Base-by-base conservation (phyloP, 345 rosid genomes). In the Cardiospermum halicacabum region DNA sequence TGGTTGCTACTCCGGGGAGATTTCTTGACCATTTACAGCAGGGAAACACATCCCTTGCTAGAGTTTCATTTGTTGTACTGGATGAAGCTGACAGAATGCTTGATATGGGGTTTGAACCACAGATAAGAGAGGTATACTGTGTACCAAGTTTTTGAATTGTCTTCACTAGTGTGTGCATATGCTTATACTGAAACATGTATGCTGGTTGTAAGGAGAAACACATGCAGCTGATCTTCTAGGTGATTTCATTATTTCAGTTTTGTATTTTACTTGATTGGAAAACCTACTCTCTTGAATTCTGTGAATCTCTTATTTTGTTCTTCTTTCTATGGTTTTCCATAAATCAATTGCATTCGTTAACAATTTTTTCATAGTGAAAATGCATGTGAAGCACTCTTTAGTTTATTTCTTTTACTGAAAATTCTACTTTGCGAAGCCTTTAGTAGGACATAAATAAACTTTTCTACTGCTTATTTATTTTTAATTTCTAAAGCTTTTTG, bases 21-120 rank as follows among this genome's bases (percentile, higher is more conserved):
- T 71, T 78, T 49, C 62, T 75, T 34, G 82, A 78, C 69, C 79
- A 72, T 55, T 69, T 78, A 36, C 77, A 75, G 18, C 76, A 75
- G 63, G 77, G 79, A 55, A 75, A 75, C 62, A 72, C 77, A 36
- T 65, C 70, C 15, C 77, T 78, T 16, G 59, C 68, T 12, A 69
- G 77, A 69, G 62, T 72, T 54, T 72, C 74, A 21, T 72, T 75
- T 64, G 62, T 78, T 27, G 60, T 78, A 58, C 70, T 78, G 65
- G 82, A 78, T 72, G 82, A 78, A 69, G 79, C 82, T 25, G 82
- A 78, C 50, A 69, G 78, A 66, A 78, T 78, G 82, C 79, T 78
- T 69, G 79, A 75, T 64, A 75, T 78, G 77, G 82, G 82, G 26
- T 78, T 78, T 71, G 82, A 78, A 68, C 78, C 76, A 32, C 81